These are phyloP conservation scores for Cladosporium velox DNA, from an alignment of 2,329 filamentous ascomycete genomes.

Conservation along the genomic window DNA sequence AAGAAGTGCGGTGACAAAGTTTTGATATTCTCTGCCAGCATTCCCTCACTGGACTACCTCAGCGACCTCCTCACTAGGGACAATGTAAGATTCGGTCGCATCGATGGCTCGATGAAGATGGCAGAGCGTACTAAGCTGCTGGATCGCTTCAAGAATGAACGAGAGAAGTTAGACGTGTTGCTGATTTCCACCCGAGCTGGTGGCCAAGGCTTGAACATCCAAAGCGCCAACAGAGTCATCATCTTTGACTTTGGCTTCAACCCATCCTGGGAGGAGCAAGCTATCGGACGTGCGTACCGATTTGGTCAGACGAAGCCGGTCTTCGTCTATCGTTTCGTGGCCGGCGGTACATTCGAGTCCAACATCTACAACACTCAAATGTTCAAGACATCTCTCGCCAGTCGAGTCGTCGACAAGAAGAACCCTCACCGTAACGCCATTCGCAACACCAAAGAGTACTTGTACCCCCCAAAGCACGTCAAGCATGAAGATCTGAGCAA, in stretches of 20 bases:
- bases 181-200: slow-evolving; percentile 83
- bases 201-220: slow-evolving; percentile 80
- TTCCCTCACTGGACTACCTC: slow-evolving; percentile 70
- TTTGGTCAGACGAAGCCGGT: slow-evolving; percentile 80
- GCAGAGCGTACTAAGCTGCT: slow-evolving; percentile 61
- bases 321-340: slow-evolving; percentile 79
- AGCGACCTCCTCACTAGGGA: slow-evolving; percentile 56
- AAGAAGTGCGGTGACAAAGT: slow-evolving; percentile 68
- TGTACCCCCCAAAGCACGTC: slow-evolving; percentile 60
- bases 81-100: slow-evolving; percentile 52
- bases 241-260: slow-evolving; percentile 85
- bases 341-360: slow-evolving; percentile 78
- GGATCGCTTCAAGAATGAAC: slow-evolving; percentile 66
- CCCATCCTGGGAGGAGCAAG: slow-evolving; percentile 80
- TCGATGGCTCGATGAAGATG: slow-evolving; percentile 68
- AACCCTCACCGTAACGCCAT: slow-evolving; percentile 69
- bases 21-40: slow-evolving; percentile 76
- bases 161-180: slow-evolving; percentile 58
- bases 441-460: slow-evolving; percentile 54
- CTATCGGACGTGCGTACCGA: slow-evolving; percentile 81
- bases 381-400: slow-evolving; percentile 80
- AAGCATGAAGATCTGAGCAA: slow-evolving; percentile 52
- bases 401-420: slow-evolving; percentile 80
- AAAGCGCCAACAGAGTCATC: slow-evolving; percentile 79
- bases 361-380: slow-evolving; percentile 71